phyloP scores from a whole-genome alignment of 352 stramenopile species.

The Globisporangium cylindrosporum region DNA sequence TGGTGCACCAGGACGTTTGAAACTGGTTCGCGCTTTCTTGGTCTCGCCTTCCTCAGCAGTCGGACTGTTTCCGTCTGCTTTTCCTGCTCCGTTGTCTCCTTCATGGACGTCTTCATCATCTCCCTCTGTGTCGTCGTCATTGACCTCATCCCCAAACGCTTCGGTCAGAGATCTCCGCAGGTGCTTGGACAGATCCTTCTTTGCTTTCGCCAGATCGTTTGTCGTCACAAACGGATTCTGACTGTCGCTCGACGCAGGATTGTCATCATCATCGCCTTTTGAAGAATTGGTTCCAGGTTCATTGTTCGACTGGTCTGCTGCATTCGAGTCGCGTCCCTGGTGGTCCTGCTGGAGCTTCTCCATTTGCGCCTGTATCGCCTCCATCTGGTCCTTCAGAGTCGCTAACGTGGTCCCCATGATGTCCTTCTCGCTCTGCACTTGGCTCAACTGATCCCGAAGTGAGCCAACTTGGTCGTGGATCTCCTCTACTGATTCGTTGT shows the following conservation, averaged over 20 bases:
- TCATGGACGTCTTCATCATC: slow-evolving; percentile 27
- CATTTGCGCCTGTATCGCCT: slow-evolving; percentile 44
- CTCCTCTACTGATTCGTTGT: slow-evolving; percentile 46
- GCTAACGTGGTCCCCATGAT: slow-evolving; percentile 41
- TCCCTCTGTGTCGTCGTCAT: slow-evolving; percentile 25
- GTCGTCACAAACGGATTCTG: slow-evolving; percentile 33
- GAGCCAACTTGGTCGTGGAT: slow-evolving; percentile 46
- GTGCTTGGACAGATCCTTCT: slow-evolving; percentile 43
- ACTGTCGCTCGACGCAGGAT: slow-evolving; percentile 7
- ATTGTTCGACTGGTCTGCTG: not conserved
- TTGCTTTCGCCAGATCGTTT: slow-evolving; percentile 44
- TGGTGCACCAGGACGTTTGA: slow-evolving; percentile 27
- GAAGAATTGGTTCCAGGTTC: not conserved
- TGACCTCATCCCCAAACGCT: slow-evolving; percentile 34
- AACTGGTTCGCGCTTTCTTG: not conserved
- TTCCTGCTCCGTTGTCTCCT: slow-evolving; percentile 1
- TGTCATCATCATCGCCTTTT: not conserved
- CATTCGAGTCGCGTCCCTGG: slow-evolving; percentile 21
- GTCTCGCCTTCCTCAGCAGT: not conserved
- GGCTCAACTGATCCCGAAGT: slow-evolving; percentile 39
- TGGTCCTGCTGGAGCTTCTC: slow-evolving; percentile 30
- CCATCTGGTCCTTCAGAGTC: slow-evolving; percentile 48
- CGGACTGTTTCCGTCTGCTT: not conserved
- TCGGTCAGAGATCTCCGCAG: slow-evolving; percentile 41
- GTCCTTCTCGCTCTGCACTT: slow-evolving; percentile 56